Percentiles rank a stretch among this genome's conserved stretches.
Evolutionary conservation across 2,329 filamentous ascomycete genomes (phyloP).

Genomic region (Beauveria sp.): DNA sequence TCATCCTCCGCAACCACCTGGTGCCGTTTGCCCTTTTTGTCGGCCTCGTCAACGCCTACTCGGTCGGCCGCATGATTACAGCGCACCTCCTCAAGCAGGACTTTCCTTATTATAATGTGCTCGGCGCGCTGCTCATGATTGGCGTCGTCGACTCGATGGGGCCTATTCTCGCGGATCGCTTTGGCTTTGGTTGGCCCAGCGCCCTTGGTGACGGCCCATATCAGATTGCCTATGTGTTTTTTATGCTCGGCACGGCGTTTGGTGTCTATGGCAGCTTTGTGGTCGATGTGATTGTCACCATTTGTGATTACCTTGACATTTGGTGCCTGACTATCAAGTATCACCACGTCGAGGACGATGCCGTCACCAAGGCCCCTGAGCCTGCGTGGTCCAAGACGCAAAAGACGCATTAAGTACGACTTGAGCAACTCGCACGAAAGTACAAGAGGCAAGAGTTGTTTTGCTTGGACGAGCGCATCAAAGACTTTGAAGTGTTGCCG

Average conservation of each 20-base stretch:
- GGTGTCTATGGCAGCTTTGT: conserved; percentile 98
- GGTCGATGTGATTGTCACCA: conserved; percentile 92
- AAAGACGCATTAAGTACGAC: conserved; percentile 3
- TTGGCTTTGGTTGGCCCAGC: conserved; percentile 68
- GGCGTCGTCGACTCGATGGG: conserved; percentile 77
- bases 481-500: neutral
- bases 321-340: conserved; percentile 99
- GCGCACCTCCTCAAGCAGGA: conserved; percentile 81
- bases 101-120: conserved; percentile 87
- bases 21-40: conserved; percentile 86
- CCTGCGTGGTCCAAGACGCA: conserved; percentile 11
- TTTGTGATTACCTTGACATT: conserved; percentile 96
- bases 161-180: conserved; percentile 51
- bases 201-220: conserved; percentile 70
- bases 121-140: conserved; percentile 68
- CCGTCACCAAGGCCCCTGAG: conserved; percentile 3
- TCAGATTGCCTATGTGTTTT: conserved; percentile 86
- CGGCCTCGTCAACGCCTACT: conserved; percentile 88
- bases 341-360: conserved; percentile 41
- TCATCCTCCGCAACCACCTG: conserved; percentile 73
- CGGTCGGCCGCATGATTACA: conserved; percentile 91
- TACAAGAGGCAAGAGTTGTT: neutral
- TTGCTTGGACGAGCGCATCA: neutral
- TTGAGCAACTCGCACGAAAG: neutral
- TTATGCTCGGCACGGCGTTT: conserved; percentile 73